These are phyloP conservation scores for Elaeis guineensis DNA, from an alignment of 176 grass and related monocot species.

Conservation along the genomic window DNA sequence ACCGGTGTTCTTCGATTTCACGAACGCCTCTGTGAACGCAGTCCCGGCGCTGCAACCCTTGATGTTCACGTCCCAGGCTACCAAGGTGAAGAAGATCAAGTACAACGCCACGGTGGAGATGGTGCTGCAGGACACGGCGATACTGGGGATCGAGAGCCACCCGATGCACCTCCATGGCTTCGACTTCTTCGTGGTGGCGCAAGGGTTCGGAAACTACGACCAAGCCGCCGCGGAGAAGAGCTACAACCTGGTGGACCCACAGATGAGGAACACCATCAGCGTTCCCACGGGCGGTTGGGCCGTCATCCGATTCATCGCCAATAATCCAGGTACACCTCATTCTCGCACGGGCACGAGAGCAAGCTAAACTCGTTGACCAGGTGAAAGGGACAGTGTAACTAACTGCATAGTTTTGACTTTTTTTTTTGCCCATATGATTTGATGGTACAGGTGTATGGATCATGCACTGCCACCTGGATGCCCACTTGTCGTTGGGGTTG, in stretches of 20 bases:
- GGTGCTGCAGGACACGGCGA: no score
- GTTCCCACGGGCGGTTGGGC: slow-evolving; percentile 55
- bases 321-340: slow-evolving; percentile 39
- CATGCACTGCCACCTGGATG: slow-evolving; percentile 66
- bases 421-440: background rate
- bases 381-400: no score
- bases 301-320: slow-evolving; percentile 58
- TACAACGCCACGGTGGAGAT: slow-evolving; percentile 51
- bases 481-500: slow-evolving; percentile 37
- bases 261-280: slow-evolving; percentile 51
- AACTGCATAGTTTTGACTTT: background rate
- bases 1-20: slow-evolving; percentile 39
- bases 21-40: slow-evolving; percentile 7
- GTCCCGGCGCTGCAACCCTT: background rate
- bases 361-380: no score
- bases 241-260: slow-evolving; percentile 52
- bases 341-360: no score
- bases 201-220: slow-evolving; percentile 58
- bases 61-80: slow-evolving; percentile 15
- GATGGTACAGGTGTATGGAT: slow-evolving; percentile 39
- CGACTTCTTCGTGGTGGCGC: slow-evolving; percentile 59
- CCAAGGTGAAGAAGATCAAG: slow-evolving; percentile 34
- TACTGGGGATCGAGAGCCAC: no score
- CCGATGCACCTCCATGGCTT: slow-evolving; percentile 57
- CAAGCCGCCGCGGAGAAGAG: background rate